Conservation (phyloP, 1,284 basidiomycete genomes). For the Microbotryum violaceum region DNA sequence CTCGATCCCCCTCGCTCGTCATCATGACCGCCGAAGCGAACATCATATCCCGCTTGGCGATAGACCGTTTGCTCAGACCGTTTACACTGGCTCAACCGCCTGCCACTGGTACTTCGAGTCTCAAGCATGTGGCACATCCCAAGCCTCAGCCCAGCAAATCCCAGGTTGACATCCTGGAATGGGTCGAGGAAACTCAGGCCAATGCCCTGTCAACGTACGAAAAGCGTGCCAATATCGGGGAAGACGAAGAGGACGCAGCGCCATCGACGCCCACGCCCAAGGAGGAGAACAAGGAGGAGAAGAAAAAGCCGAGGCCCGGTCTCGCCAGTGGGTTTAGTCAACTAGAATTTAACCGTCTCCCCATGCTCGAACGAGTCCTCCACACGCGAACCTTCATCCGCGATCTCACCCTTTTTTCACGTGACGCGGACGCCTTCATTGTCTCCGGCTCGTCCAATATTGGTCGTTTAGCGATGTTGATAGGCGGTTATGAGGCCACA, state of each 20-base stretch:
- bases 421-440: slow-evolving; percentile 28
- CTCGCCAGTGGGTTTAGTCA: slow-evolving; percentile 11
- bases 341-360: slow-evolving; percentile 24
- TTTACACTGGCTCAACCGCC: slow-evolving; percentile 16
- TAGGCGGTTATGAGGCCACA: slow-evolving; percentile 15
- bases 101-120: neutral
- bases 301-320: neutral
- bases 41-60: neutral
- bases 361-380: slow-evolving; percentile 14
- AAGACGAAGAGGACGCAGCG: neutral
- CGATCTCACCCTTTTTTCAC: slow-evolving; percentile 28
- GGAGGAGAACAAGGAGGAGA: neutral
- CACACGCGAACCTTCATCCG: slow-evolving; percentile 26
- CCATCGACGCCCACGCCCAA: neutral
- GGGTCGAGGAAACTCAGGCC: neutral
- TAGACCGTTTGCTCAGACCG: neutral
- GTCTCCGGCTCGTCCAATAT: slow-evolving; percentile 32
- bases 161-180: neutral
- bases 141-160: too few species aligned
- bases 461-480: slow-evolving; percentile 27
- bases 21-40: slow-evolving; percentile 21
- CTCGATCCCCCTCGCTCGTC: slow-evolving; percentile 10
- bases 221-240: neutral
- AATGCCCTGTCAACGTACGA: neutral
- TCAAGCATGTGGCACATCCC: too few species aligned